phyloP scores from a whole-genome alignment of 768 basidiomycete genomes.

The Coprinellus micaceus region DNA sequence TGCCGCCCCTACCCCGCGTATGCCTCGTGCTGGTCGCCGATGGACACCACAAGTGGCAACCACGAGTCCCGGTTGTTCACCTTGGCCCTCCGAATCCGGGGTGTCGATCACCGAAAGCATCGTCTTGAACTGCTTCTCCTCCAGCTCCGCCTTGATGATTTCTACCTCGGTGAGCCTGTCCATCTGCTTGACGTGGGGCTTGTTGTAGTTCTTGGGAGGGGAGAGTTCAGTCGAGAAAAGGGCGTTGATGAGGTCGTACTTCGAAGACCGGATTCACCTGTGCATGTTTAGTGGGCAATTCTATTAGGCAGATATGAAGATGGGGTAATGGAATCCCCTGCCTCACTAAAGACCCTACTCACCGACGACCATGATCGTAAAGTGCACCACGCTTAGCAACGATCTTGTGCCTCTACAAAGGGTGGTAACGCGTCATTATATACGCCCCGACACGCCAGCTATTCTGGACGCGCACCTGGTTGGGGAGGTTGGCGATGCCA shows the following conservation, averaged over 20 bases:
- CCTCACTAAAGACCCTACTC: slow-evolving; percentile 23
- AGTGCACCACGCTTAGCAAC: slow-evolving; percentile 97
- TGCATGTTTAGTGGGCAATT: background rate
- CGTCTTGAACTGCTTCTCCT: slow-evolving; percentile 99
- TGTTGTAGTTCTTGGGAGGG: slow-evolving; percentile 82
- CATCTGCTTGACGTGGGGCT: slow-evolving; percentile 90
- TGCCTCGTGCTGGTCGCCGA: slow-evolving; percentile 92
- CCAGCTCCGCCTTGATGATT: slow-evolving; percentile 98
- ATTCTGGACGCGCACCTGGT: slow-evolving; percentile 64
- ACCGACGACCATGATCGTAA: slow-evolving; percentile 99
- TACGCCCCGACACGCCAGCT: background rate
- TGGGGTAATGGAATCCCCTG: background rate
- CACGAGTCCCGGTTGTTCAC: slow-evolving; percentile 99
- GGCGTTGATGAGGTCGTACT: slow-evolving; percentile 99
- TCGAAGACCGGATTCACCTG: slow-evolving; percentile 95
- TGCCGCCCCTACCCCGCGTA: slow-evolving; percentile 99
- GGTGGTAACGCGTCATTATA: slow-evolving; percentile 25
- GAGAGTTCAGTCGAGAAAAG: slow-evolving; percentile 98
- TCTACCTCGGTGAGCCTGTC: slow-evolving; percentile 99
- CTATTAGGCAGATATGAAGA: background rate
- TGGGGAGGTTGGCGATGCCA: slow-evolving; percentile 95
- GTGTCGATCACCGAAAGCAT: slow-evolving; percentile 99
- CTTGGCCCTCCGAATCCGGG: slow-evolving; percentile 99
- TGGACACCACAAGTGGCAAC: slow-evolving; percentile 97
- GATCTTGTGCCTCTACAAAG: slow-evolving; percentile 90